Conservation (phyloP, 192 early-diverging fungal species). For the Coemansia sp. region DNA sequence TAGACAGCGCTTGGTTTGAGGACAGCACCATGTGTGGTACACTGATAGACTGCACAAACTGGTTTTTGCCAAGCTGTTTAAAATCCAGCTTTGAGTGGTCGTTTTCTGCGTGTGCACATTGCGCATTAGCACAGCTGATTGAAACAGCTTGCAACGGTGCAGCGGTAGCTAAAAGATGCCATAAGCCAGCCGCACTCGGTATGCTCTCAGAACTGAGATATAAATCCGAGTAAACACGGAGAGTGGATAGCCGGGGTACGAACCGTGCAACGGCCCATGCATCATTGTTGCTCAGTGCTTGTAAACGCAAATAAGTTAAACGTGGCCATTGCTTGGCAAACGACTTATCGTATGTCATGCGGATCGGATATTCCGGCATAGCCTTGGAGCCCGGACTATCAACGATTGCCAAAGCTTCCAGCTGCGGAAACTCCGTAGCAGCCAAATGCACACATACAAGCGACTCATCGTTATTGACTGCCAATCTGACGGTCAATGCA, state of each 20-base stretch:
- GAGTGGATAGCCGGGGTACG: background rate
- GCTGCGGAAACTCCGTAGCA: conserved; percentile 32
- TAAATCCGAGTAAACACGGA: conserved; percentile 7
- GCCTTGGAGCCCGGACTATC: conserved; percentile 6
- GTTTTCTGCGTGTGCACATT: background rate
- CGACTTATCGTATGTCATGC: conserved; percentile 21
- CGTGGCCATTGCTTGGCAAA: conserved; percentile 34
- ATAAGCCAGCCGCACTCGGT: conserved; percentile 13
- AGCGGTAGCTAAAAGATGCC: conserved; percentile 22
- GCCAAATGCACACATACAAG: conserved; percentile 13
- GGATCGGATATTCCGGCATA: conserved; percentile 10
- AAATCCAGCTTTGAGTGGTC: conserved; percentile 7
- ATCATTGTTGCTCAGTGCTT: conserved; percentile 15
- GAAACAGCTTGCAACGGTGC: conserved; percentile 7
- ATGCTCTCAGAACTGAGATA: background rate
- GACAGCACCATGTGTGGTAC: conserved; percentile 17
- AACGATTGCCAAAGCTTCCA: conserved; percentile 11
- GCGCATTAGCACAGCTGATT: conserved; percentile 2
- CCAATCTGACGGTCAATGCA: conserved; percentile 7
- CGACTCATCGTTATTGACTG: background rate
- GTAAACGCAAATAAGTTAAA: conserved; percentile 14
- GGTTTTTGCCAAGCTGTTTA: conserved; percentile 10
- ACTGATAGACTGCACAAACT: conserved; percentile 13
- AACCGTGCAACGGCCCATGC: conserved; percentile 12
- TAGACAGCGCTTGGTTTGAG: conserved; percentile 7